phyloP scores from a whole-genome alignment of 2,329 filamentous ascomycete genomes.

The Capronia americana region DNA sequence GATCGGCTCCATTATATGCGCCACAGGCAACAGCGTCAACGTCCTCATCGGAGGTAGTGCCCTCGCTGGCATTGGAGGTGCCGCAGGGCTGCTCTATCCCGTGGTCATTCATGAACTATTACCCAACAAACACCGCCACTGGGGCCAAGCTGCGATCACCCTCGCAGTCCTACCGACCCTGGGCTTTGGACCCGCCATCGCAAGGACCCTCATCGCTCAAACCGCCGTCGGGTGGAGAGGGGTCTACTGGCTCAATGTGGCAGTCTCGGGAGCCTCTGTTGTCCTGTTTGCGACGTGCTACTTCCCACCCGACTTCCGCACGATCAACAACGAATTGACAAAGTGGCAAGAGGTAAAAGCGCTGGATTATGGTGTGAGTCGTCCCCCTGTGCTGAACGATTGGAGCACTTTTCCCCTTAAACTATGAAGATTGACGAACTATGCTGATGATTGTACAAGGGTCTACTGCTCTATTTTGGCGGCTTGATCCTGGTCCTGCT shows the following conservation, averaged over 20 bases:
- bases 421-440: background rate
- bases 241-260: slow-evolving; percentile 58
- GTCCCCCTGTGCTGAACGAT: background rate
- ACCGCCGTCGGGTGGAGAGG: slow-evolving; percentile 56
- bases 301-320: slow-evolving; percentile 56
- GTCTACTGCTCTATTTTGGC: slow-evolving; percentile 52
- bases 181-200: slow-evolving; percentile 54
- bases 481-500: slow-evolving; percentile 53
- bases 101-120: slow-evolving; percentile 50
- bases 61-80: slow-evolving; percentile 47
- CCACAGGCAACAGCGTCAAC: slow-evolving; percentile 46
- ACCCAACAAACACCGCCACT: slow-evolving; percentile 48
- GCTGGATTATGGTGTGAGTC: slow-evolving; percentile 50
- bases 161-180: slow-evolving; percentile 45
- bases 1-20: slow-evolving; percentile 49
- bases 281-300: slow-evolving; percentile 55
- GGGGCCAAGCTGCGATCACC: slow-evolving; percentile 46
- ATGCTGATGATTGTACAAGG: slow-evolving; percentile 33
- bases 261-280: slow-evolving; percentile 50
- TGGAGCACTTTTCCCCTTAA: background rate
- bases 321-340: slow-evolving; percentile 48
- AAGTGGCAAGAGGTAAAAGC: slow-evolving; percentile 49
- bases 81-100: slow-evolving; percentile 49
- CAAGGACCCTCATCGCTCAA: slow-evolving; percentile 51
- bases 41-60: slow-evolving; percentile 48